A percentile compares a stretch with the other conserved stretches of the same genome.
Evolutionary conservation across 441 rosid species (phyloP).

Genomic region (Erodium trifolium): DNA sequence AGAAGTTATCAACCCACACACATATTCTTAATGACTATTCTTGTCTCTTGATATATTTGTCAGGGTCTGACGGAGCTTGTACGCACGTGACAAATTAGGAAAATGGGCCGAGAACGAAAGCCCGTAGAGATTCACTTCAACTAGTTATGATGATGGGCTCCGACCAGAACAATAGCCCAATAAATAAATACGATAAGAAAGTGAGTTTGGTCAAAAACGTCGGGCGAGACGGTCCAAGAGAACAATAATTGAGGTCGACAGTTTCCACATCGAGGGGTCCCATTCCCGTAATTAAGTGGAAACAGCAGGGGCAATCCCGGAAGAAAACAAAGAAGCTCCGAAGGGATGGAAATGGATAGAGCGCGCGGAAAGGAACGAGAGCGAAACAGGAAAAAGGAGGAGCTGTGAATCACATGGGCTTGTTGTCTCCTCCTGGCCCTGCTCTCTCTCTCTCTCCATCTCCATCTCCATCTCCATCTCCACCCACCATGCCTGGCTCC

Average conservation of each 20-base stretch:
- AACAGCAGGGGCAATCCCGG: background rate
- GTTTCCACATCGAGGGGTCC: background rate
- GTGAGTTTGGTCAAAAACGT: background rate
- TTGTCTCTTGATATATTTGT: too few species aligned
- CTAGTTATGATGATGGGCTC: background rate
- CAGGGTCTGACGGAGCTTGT: too few species aligned
- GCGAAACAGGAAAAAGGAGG: background rate
- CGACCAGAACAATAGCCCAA: background rate
- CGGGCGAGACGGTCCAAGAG: background rate
- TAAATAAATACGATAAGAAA: background rate
- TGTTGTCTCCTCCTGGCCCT: background rate
- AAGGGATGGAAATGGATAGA: background rate
- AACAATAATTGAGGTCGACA: conserved; percentile 3
- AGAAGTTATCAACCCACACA: too few species aligned
- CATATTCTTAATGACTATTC: too few species aligned
- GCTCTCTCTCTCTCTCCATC: background rate
- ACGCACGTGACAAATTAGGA: too few species aligned
- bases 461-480: background rate
- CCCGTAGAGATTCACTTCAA: background rate
- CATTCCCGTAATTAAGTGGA: background rate
- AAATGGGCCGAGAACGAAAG: background rate
- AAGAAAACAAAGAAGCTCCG: background rate
- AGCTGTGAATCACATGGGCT: conserved; percentile 10
- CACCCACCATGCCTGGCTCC: conserved; percentile 1
- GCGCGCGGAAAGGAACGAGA: background rate